Evolutionary conservation across 2,329 filamentous ascomycete species (phyloP).

Genomic region (Ceratocystiopsis sp.): DNA sequence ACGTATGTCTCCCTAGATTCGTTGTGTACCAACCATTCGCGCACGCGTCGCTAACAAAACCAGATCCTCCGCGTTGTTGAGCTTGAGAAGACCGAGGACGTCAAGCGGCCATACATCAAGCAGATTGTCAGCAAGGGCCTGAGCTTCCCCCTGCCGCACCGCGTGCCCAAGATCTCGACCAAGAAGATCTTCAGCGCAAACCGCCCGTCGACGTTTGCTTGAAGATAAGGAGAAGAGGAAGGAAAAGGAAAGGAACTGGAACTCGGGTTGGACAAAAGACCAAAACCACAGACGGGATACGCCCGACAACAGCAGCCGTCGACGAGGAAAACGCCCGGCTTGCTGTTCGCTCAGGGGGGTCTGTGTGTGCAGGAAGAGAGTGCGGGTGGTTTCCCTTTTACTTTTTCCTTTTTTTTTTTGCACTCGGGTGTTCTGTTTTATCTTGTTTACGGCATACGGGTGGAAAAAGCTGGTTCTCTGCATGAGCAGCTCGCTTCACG

Average conservation of each 20-base stretch:
- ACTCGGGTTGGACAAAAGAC: too few species aligned
- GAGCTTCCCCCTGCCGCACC: conserved; percentile 97
- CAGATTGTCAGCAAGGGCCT: conserved; percentile 91
- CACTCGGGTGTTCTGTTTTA: too few species aligned
- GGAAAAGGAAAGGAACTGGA: neutral
- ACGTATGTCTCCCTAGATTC: conserved; percentile 47
- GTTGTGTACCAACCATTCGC: neutral
- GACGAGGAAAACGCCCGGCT: too few species aligned
- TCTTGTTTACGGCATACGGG: neutral
- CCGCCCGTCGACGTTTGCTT: conserved; percentile 96
- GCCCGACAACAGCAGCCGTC: too few species aligned
- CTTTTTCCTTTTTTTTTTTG: conserved; percentile 1
- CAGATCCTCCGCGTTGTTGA: conserved; percentile 98
- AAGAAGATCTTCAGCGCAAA: conserved; percentile 87
- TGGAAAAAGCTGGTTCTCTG: neutral
- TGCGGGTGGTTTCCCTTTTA: neutral
- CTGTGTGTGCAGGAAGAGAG: neutral
- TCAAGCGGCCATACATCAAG: conserved; percentile 99
- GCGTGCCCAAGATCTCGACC: conserved; percentile 63
- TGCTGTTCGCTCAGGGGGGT: too few species aligned
- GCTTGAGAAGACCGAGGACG: conserved; percentile 81
- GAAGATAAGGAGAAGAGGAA: neutral
- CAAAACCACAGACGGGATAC: too few species aligned
- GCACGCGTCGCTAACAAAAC: conserved; percentile 12
- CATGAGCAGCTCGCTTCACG: too few species aligned